phyloP scores from a whole-genome alignment of 2,329 filamentous ascomycete species.

The Diplocarpon rosae region DNA sequence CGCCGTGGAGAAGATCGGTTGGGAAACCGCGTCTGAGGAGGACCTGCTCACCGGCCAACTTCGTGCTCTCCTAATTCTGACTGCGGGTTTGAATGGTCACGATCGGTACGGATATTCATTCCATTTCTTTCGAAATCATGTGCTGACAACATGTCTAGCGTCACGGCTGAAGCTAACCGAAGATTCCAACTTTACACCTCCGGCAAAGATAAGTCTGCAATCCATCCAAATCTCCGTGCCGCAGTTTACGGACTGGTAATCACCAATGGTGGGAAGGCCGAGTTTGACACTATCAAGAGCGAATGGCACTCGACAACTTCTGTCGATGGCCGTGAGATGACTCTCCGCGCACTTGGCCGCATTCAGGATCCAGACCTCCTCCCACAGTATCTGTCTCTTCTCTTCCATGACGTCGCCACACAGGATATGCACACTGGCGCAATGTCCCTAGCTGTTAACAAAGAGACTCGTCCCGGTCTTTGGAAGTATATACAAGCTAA shows the following conservation, averaged over 20 bases:
- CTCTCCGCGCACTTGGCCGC: constrained; percentile 63
- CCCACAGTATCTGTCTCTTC: constrained; percentile 56
- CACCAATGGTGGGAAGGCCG: constrained; percentile 57
- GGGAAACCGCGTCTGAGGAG: constrained; percentile 69
- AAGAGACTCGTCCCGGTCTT: constrained; percentile 57
- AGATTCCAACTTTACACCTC: constrained; percentile 72
- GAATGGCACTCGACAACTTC: constrained; percentile 77
- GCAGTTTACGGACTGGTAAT: constrained; percentile 74
- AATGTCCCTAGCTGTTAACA: constrained; percentile 61
- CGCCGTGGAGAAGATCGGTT: constrained; percentile 71
- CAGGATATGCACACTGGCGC: constrained; percentile 83
- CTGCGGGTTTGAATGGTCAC: constrained; percentile 68
- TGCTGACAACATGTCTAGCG: constrained; percentile 33
- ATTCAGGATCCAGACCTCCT: constrained; percentile 56
- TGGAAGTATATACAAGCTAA: constrained; percentile 82
- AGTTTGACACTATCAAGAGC: constrained; percentile 66
- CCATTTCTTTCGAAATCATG: background rate
- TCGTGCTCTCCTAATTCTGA: constrained; percentile 67
- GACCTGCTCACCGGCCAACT: constrained; percentile 75
- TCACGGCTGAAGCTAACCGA: constrained; percentile 61
- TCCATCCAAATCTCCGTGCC: constrained; percentile 72
- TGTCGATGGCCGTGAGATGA: constrained; percentile 85
- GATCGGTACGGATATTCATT: constrained; percentile 43
- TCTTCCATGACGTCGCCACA: constrained; percentile 72
- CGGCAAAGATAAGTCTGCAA: constrained; percentile 49